Evolutionary conservation across 495 filamentous ascomycete genomes (phyloP), one percentile per base, ranked within the genome.

Genomic region (Annulohypoxylon stygium): DNA sequence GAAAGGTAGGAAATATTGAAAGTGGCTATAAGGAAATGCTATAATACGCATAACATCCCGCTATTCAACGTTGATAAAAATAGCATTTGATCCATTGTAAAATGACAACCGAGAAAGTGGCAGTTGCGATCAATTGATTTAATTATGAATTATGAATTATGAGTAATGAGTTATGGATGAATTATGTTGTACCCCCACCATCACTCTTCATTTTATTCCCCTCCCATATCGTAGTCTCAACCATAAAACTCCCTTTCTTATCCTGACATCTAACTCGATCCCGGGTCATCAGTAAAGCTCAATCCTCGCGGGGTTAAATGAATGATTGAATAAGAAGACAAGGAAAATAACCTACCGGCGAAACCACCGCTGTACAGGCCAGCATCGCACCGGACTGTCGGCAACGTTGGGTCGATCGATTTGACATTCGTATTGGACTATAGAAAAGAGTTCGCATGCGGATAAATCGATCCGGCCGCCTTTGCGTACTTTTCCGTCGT

Each of bases 191-290:
- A 14, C 45, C 61, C 25, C 65, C 57, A 23, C 58, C 70, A 43
- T 59, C 34, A n/a, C 58, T 63, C 41, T 34, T 53, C 58, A 12
- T 36, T 36, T 64, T 75, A 50, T 33, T 34, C 55, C 77, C 81
- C 77, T 96, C 93, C 92, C 92, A 95, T 55, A 86, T 83, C 23
- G 93, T 97, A 25, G 93, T 97, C 81, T 97, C 94, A 9, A 94
- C 91, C 69, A 86, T 92, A 78, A 95, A 89, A 16, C 23, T 81
- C 14, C 83, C 83, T 8, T 86, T 84, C 62, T 86, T 90, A 75
- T 89, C 88, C 33, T 87, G 87, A 81, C 94, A 97, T 63, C 93
- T 97, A 79, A 43, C 4, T 36, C 36, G n/a, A 26, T 0, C 34
- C 16, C 45, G 7, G 16, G 26, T n/a, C 16, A 37, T 75, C 70